A percentile compares a stretch with the other conserved stretches of the same genome.
phyloP scores from a whole-genome alignment of 2,329 filamentous ascomycete genomes.

The Penicillium corylophilum region DNA sequence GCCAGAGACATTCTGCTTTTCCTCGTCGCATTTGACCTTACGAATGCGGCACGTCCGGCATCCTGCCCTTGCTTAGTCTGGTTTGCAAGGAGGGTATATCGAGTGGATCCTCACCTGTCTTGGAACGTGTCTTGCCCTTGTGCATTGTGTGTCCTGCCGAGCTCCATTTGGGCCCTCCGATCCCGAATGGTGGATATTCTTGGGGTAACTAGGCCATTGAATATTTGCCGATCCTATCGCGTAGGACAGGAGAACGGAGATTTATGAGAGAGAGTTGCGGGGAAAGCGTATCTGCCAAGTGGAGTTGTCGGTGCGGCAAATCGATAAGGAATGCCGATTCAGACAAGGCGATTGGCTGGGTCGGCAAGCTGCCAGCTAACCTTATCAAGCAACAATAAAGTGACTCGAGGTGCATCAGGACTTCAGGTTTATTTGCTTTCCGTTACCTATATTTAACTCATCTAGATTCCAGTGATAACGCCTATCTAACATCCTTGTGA shows the following conservation, averaged over 20 bases:
- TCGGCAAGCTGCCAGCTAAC: conserved; percentile 20
- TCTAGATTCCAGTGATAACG: neutral
- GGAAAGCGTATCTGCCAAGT: conserved; percentile 16
- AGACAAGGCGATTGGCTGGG: conserved; percentile 21
- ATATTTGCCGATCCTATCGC: neutral
- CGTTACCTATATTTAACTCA: neutral
- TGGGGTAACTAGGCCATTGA: conserved; percentile 5
- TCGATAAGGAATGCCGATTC: conserved; percentile 13
- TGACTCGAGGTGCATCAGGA: neutral
- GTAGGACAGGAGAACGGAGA: neutral
- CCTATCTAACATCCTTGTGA: neutral
- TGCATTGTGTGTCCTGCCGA: conserved; percentile 16
- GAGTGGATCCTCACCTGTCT: conserved; percentile 25
- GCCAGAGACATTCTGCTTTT: conserved; percentile 17
- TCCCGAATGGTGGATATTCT: neutral
- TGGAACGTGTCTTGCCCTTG: conserved; percentile 25
- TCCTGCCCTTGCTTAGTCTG: conserved; percentile 10
- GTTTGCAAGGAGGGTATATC: neutral
- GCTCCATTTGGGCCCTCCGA: neutral
- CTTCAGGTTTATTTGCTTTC: neutral
- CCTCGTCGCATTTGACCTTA: conserved; percentile 34
- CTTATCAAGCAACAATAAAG: neutral
- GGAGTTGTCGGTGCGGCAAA: neutral
- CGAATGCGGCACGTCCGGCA: conserved; percentile 32
- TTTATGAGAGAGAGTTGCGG: conserved; percentile 9